These are phyloP conservation scores for Hibiscus tridactylites DNA, from an alignment of 345 rosid species.

Conservation along the genomic window DNA sequence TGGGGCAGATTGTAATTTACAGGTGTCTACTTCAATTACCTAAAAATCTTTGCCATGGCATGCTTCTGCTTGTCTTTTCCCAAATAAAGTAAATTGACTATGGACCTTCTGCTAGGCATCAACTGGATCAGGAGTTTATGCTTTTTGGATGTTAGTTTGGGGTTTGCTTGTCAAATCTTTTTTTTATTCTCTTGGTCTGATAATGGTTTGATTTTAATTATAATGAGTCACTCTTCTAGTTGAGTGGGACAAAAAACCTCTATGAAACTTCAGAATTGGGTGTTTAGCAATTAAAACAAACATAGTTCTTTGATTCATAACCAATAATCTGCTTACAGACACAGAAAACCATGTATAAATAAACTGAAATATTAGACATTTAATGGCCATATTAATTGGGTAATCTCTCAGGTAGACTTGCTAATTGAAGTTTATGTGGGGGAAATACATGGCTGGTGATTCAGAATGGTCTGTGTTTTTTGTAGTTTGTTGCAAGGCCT, in stretches of 20 bases:
- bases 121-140: not conserved
- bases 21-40: constrained; percentile 37
- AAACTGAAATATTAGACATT: not conserved
- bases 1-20: constrained; percentile 82
- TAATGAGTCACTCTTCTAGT: not conserved
- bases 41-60: not conserved
- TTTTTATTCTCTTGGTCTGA: not conserved
- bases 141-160: not conserved
- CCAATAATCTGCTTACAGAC: not conserved
- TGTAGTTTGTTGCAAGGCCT: not conserved
- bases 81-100: not conserved
- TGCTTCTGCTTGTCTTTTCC: constrained; percentile 1
- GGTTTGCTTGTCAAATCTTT: not conserved
- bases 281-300: not conserved
- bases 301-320: not conserved
- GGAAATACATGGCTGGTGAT: not conserved
- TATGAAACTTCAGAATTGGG: not conserved
- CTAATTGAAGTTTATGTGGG: not conserved
- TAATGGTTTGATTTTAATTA: not conserved
- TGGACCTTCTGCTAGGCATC: not conserved
- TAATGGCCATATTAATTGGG: not conserved
- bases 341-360: not conserved
- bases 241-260: not conserved
- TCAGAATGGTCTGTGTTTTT: not conserved
- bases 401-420: not conserved